Conservation (phyloP, 192 early-diverging fungal species). For the Anaeromyces robustus region DNA sequence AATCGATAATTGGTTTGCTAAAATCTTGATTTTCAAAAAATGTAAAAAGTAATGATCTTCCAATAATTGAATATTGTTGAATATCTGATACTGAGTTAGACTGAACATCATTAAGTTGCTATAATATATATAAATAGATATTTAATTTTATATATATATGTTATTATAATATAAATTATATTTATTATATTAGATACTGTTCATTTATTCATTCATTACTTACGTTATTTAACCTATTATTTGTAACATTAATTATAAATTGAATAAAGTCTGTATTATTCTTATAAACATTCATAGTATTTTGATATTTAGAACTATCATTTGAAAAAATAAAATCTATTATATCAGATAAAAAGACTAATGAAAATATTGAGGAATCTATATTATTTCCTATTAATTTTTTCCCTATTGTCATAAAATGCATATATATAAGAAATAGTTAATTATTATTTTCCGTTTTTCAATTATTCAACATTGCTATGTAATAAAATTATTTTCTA, state of each 20-base stretch:
- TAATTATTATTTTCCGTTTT: no score
- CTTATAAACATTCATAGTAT: background rate
- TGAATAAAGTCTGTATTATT: background rate
- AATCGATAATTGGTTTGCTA: background rate
- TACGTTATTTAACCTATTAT: background rate
- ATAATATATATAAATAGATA: no score
- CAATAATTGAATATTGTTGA: background rate
- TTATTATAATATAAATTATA: no score
- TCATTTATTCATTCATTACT: background rate
- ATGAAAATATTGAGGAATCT: background rate
- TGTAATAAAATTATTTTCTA: background rate
- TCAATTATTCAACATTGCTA: no score
- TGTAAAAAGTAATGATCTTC: background rate
- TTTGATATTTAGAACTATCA: background rate
- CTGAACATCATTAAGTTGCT: background rate
- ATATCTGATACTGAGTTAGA: background rate
- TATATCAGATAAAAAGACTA: background rate
- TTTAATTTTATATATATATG: no score
- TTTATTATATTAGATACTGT: no score
- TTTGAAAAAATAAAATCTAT: background rate
- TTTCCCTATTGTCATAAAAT: background rate
- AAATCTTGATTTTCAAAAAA: background rate
- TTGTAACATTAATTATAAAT: background rate
- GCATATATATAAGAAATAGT: no score
- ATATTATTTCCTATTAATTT: background rate